Evolutionary conservation across 768 basidiomycete species (phyloP).

Genomic region (Xerocomus spinulosus): DNA sequence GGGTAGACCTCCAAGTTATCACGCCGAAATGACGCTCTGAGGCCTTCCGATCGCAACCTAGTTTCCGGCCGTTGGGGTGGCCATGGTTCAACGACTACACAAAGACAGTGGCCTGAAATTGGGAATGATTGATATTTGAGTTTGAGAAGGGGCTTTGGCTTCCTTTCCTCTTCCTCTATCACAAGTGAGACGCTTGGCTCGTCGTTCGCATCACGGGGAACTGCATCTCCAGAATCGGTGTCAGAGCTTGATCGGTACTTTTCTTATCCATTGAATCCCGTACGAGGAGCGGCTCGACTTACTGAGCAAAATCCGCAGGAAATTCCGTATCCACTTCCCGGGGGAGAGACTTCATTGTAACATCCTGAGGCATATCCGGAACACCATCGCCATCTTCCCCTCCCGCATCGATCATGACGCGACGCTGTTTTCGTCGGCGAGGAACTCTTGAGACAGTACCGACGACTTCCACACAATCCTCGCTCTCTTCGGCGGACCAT

Average conservation of each 20-base stretch:
- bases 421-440: conserved; percentile 32
- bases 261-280: background rate
- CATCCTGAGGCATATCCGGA: conserved; percentile 9
- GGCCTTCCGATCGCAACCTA: conserved; percentile 30
- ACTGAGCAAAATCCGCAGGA: conserved; percentile 1
- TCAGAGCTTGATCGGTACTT: background rate
- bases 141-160: conserved; percentile 65
- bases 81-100: conserved; percentile 81
- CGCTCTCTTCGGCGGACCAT: conserved; percentile 17
- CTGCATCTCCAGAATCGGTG: background rate
- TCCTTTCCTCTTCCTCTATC: conserved; percentile 64
- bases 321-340: background rate
- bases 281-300: background rate
- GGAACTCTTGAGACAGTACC: conserved; percentile 10
- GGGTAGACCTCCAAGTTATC: conserved; percentile 26
- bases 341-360: conserved; percentile 13
- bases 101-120: conserved; percentile 69
- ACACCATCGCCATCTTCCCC: conserved; percentile 22
- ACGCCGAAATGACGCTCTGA: conserved; percentile 21
- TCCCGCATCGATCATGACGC: conserved; percentile 21
- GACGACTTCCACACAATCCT: conserved; percentile 13
- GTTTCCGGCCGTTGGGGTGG: conserved; percentile 44
- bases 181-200: background rate
- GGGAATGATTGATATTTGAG: conserved; percentile 68
- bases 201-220: background rate